These are phyloP conservation scores for Gossypium gossypioides DNA, from an alignment of 441 rosid genomes.

Conservation along the genomic window DNA sequence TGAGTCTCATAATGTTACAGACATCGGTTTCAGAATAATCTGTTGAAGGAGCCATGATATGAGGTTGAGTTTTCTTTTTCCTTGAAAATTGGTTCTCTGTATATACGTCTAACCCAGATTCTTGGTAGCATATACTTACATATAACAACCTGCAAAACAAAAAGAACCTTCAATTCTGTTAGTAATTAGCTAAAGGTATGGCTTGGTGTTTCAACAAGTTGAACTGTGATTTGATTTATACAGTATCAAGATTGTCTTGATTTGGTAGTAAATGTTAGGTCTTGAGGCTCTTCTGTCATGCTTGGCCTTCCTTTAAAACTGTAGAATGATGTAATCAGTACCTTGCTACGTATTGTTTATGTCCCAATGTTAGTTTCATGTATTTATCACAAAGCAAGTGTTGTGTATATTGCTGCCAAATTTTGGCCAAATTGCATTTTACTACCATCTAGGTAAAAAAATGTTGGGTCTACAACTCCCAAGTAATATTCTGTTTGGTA, in stretches of 20 bases:
- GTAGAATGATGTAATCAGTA: not conserved
- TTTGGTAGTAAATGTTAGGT: conserved; percentile 3
- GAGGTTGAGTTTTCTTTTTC: not conserved
- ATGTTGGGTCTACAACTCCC: not conserved
- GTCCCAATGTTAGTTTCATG: not conserved
- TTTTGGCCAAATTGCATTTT: not conserved
- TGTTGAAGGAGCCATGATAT: conserved; percentile 4
- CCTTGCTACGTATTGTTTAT: not conserved
- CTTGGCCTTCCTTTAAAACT: not conserved
- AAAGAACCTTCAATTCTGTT: not conserved
- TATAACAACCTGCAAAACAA: not conserved
- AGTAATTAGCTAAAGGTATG: not conserved
- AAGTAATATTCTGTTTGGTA: not conserved
- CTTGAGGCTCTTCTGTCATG: not conserved
- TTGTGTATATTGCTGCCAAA: not conserved
- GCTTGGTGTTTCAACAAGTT: not conserved
- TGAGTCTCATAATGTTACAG: conserved; percentile 23
- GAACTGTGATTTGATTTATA: conserved; percentile 1
- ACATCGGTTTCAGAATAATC: conserved; percentile 14
- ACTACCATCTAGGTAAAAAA: not conserved
- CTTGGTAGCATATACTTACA: conserved; percentile 2
- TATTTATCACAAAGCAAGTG: not conserved
- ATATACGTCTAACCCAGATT: conserved; percentile 8
- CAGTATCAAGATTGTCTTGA: not conserved
- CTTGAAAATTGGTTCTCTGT: not conserved